Base-by-base conservation (phyloP, 1,284 basidiomycete species). In the Sanghuangporus baumii region DNA sequence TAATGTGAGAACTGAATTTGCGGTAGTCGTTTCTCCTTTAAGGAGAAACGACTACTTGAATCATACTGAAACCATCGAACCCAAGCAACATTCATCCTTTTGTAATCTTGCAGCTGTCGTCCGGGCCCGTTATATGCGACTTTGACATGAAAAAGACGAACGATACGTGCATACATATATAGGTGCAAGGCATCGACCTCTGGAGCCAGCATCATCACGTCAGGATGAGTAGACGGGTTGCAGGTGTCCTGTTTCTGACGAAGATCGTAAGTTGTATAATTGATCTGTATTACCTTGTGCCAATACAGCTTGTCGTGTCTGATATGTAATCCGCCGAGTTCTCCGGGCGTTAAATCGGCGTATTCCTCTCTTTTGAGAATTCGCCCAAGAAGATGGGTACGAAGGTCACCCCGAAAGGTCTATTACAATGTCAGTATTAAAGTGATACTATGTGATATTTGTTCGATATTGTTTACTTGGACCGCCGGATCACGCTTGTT, bases 211-310 rank as follows among this genome's bases (percentile, higher is more conserved):
- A 77, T 65, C 73, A 80, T 78, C 20, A 80, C 63, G 64, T 79
- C 70, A 4, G 71, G 40, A 38, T 72, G 70, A 1, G 68, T 71
- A 1, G 66, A 55, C 0, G 73, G 75, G 55, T 77, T 80, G 57
- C 81, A 66, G 0, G 67, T 69, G 60, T 81, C 79, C 56, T 76
- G 74, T 6, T 69, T 69, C 4, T 72, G 70, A 0, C 70, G 70
- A 11, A 78, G 57, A 59, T 82, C 74, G 62, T 82, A 81, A 1
- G 76, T 79, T 0, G 77, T 81, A 64, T 77, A 81, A 58, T 81
- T 78, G 57, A 81, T 59, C 0, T 68, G 67, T 16, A 76, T 46
- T 0, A 66, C 65, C n/a, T 72, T 70, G 59, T 74, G 70, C 0
- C 50, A 54, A 62, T 75, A 79, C 0, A 81, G 67, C 2, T 66